Evolutionary conservation across 2,329 filamentous ascomycete genomes (phyloP), one percentile per base, ranked within the genome.

Genomic region (Furcasterigmium sp.): DNA sequence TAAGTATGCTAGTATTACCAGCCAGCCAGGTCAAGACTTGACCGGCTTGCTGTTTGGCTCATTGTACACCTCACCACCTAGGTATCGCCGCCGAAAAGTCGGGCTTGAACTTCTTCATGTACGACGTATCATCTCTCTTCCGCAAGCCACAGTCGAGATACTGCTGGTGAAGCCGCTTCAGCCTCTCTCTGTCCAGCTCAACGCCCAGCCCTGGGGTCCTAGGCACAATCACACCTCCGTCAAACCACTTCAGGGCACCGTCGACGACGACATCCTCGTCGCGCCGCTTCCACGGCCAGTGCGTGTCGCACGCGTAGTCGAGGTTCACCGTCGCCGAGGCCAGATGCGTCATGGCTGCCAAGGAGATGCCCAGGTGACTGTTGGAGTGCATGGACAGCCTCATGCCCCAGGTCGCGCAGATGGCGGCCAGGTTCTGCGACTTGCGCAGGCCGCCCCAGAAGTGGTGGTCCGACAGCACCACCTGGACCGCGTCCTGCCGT

Each of bases 231-330:
- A 68, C 46, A 1, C 59, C 62, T 0, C 65, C 64, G 30, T 67
- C 55, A 1, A 39, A 48, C 65, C 65, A 69, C 20, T 51, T 58
- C 42, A 69, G 35, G 0, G 58, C 56, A 2, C 63, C 63, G n/a
- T 64, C 57, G 8, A 61, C 45, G 36, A 69, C 52, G 5, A 69
- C 64, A 39, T 69, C 66, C 47, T 69, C 66, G 7, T 68, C 61
- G 1, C 60, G 57, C 3, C 59, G 62, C 53, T 69, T 69, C 66
- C 66, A 69, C 7, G 66, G 66, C 66, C 66, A 69, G 45, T 69
- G 66, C 0, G 66, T 69, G 39, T 68, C 66, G 38, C 66, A 69
- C 0, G 65, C 65, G 34, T 69, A 69, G 49, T 68, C 65, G 3
- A 69, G 48, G 29, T 69, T 69, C 0, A 55, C 52, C 1, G 65